Percentiles rank a stretch among this genome's conserved stretches.
Evolutionary conservation across 495 filamentous ascomycete species (phyloP).

Genomic region (Penicillium alfredii): DNA sequence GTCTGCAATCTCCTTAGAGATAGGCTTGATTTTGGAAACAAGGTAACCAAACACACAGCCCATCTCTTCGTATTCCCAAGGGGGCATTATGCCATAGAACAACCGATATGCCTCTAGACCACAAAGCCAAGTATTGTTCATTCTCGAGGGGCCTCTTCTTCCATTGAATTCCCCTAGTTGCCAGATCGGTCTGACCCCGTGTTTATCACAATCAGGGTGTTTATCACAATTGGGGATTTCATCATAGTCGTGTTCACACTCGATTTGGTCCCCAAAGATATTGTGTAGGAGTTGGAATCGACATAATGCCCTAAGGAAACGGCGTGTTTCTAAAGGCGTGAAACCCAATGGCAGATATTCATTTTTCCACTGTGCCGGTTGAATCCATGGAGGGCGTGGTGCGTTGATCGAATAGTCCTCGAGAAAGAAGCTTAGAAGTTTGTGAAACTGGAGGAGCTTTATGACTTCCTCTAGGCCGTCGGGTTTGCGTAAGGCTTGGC

Average conservation of each 20-base stretch:
- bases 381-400: slow-evolving; percentile 11
- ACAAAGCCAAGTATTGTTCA: neutral
- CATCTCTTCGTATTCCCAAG: slow-evolving; percentile 7
- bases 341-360: slow-evolving; percentile 4
- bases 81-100: slow-evolving; percentile 4
- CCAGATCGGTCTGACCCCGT: neutral
- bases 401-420: slow-evolving; percentile 10
- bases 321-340: slow-evolving; percentile 7
- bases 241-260: too few species aligned
- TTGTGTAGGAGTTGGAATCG: slow-evolving; percentile 12
- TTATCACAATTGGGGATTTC: too few species aligned
- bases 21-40: neutral
- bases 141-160: neutral
- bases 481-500: neutral
- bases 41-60: slow-evolving; percentile 2
- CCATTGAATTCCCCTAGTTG: neutral
- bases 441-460: slow-evolving; percentile 12
- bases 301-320: slow-evolving; percentile 15
- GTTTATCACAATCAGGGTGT: neutral
- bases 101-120: neutral
- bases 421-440: slow-evolving; percentile 10
- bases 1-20: slow-evolving; percentile 3
- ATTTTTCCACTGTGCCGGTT: slow-evolving; percentile 5
- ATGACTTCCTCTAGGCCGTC: slow-evolving; percentile 4
- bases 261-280: slow-evolving; percentile 7